phyloP scores from a whole-genome alignment of 2,329 filamentous ascomycete species.

The Elsinoe australis region DNA sequence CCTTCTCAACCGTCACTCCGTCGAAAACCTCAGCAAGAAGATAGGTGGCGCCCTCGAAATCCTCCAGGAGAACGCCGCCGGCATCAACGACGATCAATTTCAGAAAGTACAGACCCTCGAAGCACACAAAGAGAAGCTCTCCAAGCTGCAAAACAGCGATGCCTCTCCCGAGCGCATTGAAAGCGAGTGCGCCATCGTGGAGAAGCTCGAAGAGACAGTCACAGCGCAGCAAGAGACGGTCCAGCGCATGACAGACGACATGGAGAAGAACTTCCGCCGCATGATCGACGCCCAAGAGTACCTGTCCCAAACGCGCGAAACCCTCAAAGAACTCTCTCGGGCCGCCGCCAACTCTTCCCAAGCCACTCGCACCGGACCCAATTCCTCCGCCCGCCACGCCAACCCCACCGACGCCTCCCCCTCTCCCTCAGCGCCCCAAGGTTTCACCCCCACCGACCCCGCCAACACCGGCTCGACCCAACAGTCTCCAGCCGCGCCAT shows the following conservation, averaged over 20 bases:
- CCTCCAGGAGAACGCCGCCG: slow-evolving; percentile 44
- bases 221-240: slow-evolving; percentile 39
- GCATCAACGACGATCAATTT: slow-evolving; percentile 50
- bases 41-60: slow-evolving; percentile 40
- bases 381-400: no score
- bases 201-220: slow-evolving; percentile 36
- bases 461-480: slow-evolving; percentile 26
- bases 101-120: slow-evolving; percentile 27
- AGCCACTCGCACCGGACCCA: no score
- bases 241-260: slow-evolving; percentile 43
- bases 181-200: slow-evolving; percentile 32
- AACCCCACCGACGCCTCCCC: no score
- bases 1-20: slow-evolving; percentile 37
- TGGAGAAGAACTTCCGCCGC: slow-evolving; percentile 52
- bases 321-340: slow-evolving; percentile 37
- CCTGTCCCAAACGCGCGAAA: slow-evolving; percentile 38
- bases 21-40: slow-evolving; percentile 42
- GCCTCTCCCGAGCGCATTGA: slow-evolving; percentile 21
- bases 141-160: slow-evolving; percentile 26
- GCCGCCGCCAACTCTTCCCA: slow-evolving; percentile 31
- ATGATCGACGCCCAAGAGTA: slow-evolving; percentile 50
- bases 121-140: slow-evolving; percentile 25
- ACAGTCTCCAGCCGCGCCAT: no score
- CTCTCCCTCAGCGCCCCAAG: no score
- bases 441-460: slow-evolving; percentile 27